A percentile compares a stretch with the other conserved stretches of the same genome.
Conservation (phyloP, 208 protist genomes). For the Crithidia bombi region DNA sequence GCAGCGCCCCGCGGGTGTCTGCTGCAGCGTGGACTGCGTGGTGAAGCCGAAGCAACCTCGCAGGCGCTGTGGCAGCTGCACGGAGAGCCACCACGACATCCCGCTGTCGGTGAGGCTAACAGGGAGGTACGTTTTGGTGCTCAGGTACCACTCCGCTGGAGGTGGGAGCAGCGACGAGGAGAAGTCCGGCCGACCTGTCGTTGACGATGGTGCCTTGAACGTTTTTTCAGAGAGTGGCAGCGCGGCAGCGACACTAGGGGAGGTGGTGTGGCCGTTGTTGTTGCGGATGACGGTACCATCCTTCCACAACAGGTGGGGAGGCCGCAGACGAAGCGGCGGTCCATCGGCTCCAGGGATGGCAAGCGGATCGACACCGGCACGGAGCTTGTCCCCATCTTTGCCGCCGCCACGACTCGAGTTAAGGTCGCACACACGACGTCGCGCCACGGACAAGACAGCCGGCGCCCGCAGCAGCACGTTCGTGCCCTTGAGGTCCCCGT, state of each 20-base stretch:
- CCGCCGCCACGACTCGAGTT: neutral
- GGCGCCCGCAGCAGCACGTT: constrained; percentile 32
- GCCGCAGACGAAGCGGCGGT: too few species aligned
- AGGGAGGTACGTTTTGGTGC: constrained; percentile 27
- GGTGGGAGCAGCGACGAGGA: neutral
- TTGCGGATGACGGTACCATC: too few species aligned
- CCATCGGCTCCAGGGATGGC: too few species aligned
- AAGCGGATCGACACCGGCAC: neutral
- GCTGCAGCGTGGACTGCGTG: constrained; percentile 24
- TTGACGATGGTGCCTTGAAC: too few species aligned
- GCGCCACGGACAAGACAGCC: constrained; percentile 19
- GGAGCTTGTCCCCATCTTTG: neutral
- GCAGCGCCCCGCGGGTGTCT: constrained; percentile 22
- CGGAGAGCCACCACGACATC: constrained; percentile 43
- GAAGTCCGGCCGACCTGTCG: neutral
- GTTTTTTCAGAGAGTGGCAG: too few species aligned
- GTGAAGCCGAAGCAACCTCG: constrained; percentile 38
- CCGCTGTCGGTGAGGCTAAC: constrained; percentile 36
- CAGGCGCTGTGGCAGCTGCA: constrained; percentile 36
- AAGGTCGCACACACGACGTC: constrained; percentile 22
- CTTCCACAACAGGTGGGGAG: too few species aligned
- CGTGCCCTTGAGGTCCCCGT: constrained; percentile 23
- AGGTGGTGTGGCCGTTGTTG: too few species aligned
- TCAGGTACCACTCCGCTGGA: constrained; percentile 18
- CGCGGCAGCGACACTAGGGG: too few species aligned